Evolutionary conservation across 192 early-diverging fungal genomes (phyloP), one percentile per base, ranked within the genome.

Genomic region (Nowakowskiella sp.): DNA sequence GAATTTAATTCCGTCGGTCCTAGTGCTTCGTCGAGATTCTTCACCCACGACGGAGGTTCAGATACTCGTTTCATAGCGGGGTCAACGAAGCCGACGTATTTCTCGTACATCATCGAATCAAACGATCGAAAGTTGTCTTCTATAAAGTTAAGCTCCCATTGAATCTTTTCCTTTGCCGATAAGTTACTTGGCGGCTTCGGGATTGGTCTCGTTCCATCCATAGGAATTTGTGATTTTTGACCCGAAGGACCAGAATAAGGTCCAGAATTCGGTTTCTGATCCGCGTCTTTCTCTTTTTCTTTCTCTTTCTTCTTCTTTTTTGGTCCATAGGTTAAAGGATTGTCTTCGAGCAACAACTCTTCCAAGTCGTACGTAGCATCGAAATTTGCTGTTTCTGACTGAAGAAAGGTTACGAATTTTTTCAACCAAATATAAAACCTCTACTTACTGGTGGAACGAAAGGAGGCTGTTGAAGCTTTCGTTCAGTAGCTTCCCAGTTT

Each of bases 31-130:
- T 61, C 59, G 26, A 64, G 23, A 36, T 64, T 62, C 42, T 65
- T 70, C 5, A 85, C 83, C 85, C 85, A 87, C 45, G 71, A 67
- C 6, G 83, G 85, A 1, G 82, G 84, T 25, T 81, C 77, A 0
- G 77, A 80, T 5, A 84, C 78, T 9, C 74, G 73, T 66, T 61
- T 74, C 2, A 65, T 74, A 4, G 66, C 53, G 19, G 72, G 82
- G 49, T 85, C 83, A n/a, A 81, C 54, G 50, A 80, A 70, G 0
- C 79, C 76, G 44, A 77, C 67, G 55, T 87, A 87, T 47, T 70
- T 69, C 44, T 91, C 87, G 61, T 82, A 88, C 44, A 91, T 81
- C 31, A 81, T 78, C 53, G 79, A 92, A 63, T 92, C 89, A 69
- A 89, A 94, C 2, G 75, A 57, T 31, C 78, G 74, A 62, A 91